These are phyloP conservation scores for Rosa multiflora DNA, from an alignment of 306 rosid species.

Conservation along the genomic window DNA sequence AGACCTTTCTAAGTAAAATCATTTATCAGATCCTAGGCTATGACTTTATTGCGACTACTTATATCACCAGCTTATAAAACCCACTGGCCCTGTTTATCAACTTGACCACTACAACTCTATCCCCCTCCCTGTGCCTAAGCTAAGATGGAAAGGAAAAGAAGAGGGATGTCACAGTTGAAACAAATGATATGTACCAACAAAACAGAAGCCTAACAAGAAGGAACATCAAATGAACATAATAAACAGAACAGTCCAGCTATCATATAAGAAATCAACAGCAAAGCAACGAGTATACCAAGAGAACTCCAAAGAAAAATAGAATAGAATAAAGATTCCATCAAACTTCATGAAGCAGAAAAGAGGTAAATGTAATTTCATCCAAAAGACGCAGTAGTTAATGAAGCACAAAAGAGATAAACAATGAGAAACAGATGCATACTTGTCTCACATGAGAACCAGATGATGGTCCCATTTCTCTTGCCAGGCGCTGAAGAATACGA, in stretches of 20 bases:
- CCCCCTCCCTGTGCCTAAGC: neutral
- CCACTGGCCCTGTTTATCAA: neutral
- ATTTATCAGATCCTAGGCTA: neutral
- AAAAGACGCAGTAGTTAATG: slow-evolving; percentile 1
- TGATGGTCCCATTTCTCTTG: slow-evolving; percentile 92
- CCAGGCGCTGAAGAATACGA: slow-evolving; percentile 91
- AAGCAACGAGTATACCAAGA: neutral
- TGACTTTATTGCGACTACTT: neutral
- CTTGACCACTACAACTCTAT: neutral
- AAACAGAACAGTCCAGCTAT: neutral
- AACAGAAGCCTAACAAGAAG: neutral
- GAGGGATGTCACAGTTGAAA: neutral
- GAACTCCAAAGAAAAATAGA: neutral
- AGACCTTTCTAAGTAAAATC: neutral
- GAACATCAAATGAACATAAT: neutral
- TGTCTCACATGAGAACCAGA: slow-evolving; percentile 81
- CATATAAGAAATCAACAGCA: neutral
- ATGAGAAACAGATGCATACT: slow-evolving; percentile 43
- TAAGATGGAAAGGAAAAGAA: neutral
- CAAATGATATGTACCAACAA: neutral
- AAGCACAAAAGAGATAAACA: neutral
- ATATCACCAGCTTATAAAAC: neutral
- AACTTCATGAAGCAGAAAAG: neutral
- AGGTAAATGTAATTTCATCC: neutral
- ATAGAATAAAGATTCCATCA: neutral